Percentiles rank a stretch among this genome's conserved stretches.
Conservation (phyloP, 306 rosid genomes). For the Acacia acuminata region DNA sequence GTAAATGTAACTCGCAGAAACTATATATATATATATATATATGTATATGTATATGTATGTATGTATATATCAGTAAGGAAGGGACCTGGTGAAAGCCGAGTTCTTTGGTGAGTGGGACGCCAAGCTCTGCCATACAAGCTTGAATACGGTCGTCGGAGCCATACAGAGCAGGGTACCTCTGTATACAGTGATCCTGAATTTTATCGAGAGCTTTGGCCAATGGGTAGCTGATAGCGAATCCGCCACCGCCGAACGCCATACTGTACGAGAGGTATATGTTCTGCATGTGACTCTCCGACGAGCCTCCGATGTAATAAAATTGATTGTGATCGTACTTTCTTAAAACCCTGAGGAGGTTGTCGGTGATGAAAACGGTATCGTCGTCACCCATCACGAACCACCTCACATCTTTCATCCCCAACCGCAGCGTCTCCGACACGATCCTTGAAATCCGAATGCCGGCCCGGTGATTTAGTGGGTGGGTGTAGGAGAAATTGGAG, state of each 20-base stretch:
- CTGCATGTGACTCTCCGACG: constrained; percentile 90
- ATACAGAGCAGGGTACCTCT: constrained; percentile 74
- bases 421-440: constrained; percentile 75
- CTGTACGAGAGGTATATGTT: constrained; percentile 88
- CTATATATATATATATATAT: too few species aligned
- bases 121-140: constrained; percentile 99
- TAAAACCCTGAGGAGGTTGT: constrained; percentile 62
- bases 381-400: constrained; percentile 99
- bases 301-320: constrained; percentile 80
- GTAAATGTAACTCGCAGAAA: not conserved
- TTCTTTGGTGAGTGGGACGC: constrained; percentile 93
- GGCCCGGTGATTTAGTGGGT: constrained; percentile 85
- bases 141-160: constrained; percentile 98
- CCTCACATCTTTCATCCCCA: constrained; percentile 62
- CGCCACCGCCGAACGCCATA: constrained; percentile 98
- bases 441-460: constrained; percentile 90
- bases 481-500: constrained; percentile 53
- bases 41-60: too few species aligned
- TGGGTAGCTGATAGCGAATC: constrained; percentile 84
- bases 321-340: constrained; percentile 77
- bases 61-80: not conserved
- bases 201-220: constrained; percentile 62
- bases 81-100: constrained; percentile 94
- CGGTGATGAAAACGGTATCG: constrained; percentile 87
- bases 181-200: constrained; percentile 88